Evolutionary conservation across 805 yeast genomes (phyloP).

Genomic region (Ogataea chonburiensis): DNA sequence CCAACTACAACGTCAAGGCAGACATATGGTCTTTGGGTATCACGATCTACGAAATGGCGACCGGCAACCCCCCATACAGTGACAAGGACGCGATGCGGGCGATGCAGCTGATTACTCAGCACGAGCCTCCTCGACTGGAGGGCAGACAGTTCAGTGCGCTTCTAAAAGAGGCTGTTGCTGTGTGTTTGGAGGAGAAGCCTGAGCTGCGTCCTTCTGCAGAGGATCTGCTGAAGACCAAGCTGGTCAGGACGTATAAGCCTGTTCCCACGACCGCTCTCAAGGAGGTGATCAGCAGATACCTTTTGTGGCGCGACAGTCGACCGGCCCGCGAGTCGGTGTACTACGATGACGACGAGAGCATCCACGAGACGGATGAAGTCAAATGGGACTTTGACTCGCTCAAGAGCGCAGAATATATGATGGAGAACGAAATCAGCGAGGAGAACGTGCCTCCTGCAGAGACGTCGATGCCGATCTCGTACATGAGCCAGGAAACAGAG

Average conservation of each 20-base stretch:
- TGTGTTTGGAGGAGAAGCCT: slow-evolving; percentile 92
- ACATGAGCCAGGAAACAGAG: slow-evolving; percentile 11
- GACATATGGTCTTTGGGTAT: slow-evolving; percentile 98
- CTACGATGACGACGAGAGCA: slow-evolving; percentile 41
- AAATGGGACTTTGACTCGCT: slow-evolving; percentile 91
- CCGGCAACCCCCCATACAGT: slow-evolving; percentile 97
- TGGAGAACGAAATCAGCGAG: slow-evolving; percentile 63
- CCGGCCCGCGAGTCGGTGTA: slow-evolving; percentile 51
- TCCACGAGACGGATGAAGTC: slow-evolving; percentile 42
- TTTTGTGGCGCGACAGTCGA: slow-evolving; percentile 72
- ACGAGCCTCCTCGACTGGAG: slow-evolving; percentile 92
- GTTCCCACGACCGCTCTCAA: slow-evolving; percentile 59
- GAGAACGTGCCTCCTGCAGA: slow-evolving; percentile 19
- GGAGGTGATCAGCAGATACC: slow-evolving; percentile 72
- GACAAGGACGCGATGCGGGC: slow-evolving; percentile 95
- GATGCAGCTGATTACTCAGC: slow-evolving; percentile 88
- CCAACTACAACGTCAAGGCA: slow-evolving; percentile 82
- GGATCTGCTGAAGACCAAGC: slow-evolving; percentile 71
- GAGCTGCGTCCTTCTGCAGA: slow-evolving; percentile 86
- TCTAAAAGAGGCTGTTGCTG: slow-evolving; percentile 84
- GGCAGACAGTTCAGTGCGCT: slow-evolving; percentile 77
- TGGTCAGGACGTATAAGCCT: slow-evolving; percentile 61
- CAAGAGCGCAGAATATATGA: slow-evolving; percentile 67
- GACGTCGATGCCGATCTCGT: not conserved
- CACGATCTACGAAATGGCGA: slow-evolving; percentile 89